Evolutionary conservation across 805 yeast species (phyloP).

Genomic region (Zygoascus biomembranicola): DNA sequence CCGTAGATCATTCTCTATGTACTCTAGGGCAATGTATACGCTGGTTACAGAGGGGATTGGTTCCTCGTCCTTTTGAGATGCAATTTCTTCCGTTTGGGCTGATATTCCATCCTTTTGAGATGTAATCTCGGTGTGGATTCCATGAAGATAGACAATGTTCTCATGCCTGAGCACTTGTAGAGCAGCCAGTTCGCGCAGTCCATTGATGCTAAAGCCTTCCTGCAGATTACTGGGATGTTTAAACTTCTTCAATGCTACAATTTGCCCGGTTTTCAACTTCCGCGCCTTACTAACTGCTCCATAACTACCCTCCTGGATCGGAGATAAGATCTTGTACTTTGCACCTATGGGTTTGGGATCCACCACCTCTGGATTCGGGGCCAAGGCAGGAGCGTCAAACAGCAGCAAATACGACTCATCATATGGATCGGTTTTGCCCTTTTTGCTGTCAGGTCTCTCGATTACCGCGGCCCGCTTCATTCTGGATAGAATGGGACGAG

Average conservation of each 20-base stretch:
- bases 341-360: not conserved
- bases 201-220: constrained; percentile 61
- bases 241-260: constrained; percentile 55
- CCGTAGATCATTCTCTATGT: constrained; percentile 25
- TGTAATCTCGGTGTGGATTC: constrained; percentile 30
- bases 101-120: no score
- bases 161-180: constrained; percentile 41
- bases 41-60: constrained; percentile 1
- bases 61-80: not conserved
- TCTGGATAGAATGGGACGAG: not conserved
- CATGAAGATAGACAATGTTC: constrained; percentile 46
- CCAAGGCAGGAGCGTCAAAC: not conserved
- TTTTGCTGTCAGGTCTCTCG: not conserved
- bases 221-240: constrained; percentile 34
- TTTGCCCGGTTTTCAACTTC: constrained; percentile 33
- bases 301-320: constrained; percentile 33
- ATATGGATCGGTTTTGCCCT: not conserved
- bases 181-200: constrained; percentile 56
- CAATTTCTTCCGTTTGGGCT: not conserved
- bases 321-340: constrained; percentile 19
- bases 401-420: not conserved
- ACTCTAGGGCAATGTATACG: constrained; percentile 26
- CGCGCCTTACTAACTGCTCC: constrained; percentile 55
- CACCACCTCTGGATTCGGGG: not conserved
- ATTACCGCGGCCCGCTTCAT: not conserved